Conservation (phyloP, 805 yeast genomes). For the Cyberlindnera galapagoensis region DNA sequence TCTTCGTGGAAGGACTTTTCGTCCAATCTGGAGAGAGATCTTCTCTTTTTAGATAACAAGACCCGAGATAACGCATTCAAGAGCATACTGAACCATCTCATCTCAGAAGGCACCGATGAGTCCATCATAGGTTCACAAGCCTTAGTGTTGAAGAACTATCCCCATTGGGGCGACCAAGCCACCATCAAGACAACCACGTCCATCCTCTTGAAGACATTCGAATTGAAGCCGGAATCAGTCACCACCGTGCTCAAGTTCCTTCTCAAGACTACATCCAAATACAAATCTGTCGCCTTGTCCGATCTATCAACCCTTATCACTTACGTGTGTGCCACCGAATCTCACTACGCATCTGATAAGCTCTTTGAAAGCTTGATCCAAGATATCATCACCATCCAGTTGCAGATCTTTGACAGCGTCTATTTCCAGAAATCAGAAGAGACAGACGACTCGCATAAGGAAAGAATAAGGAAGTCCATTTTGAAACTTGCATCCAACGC, state of each 20-base stretch:
- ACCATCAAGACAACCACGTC: constrained; percentile 8
- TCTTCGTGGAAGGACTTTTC: constrained; percentile 19
- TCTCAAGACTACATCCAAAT: constrained; percentile 25
- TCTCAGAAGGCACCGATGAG: constrained; percentile 4
- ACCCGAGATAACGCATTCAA: constrained; percentile 20
- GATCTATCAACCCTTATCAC: constrained; percentile 51
- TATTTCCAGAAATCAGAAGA: constrained; percentile 16
- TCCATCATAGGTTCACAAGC: constrained; percentile 16
- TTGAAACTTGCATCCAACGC: constrained; percentile 25
- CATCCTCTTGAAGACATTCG: constrained; percentile 8
- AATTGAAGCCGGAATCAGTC: constrained; percentile 8
- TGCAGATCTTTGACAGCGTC: constrained; percentile 22
- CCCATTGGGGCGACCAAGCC: constrained; percentile 9
- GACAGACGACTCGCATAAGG: constrained; percentile 33
- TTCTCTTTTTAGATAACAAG: constrained; percentile 16
- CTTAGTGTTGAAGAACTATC: constrained; percentile 12
- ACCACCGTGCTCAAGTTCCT: constrained; percentile 20
- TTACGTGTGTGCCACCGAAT: constrained; percentile 43
- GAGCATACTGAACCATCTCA: constrained; percentile 5
- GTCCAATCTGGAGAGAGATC: constrained; percentile 16
- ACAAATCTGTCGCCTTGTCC: constrained; percentile 40
- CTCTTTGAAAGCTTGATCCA: constrained; percentile 25
- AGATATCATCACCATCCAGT: constrained; percentile 30
- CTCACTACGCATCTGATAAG: constrained; percentile 21
- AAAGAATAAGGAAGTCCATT: constrained; percentile 32